Base-by-base conservation (phyloP, 1,284 basidiomycete species). In the Boletus mariae region DNA sequence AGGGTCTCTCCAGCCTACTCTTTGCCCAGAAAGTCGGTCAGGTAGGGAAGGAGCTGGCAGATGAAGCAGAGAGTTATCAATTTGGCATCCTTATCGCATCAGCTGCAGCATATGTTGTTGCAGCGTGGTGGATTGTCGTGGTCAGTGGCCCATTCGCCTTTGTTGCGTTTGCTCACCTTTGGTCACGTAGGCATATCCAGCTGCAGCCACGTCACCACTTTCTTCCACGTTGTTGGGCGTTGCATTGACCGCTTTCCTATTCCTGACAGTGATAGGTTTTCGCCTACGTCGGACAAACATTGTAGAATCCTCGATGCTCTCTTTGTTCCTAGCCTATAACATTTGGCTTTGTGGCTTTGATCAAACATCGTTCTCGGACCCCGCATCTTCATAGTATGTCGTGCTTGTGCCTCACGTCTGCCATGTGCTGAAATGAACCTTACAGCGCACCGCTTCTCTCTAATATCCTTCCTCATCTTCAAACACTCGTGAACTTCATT, bases 201-300 rank as follows among this genome's bases (percentile, higher is more conserved):
- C 83, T 9, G 87, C 90, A 8, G 92, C 92, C 5, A 79, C 84
- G 2, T 89, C 90, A 1, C 89, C 90, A 6, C 72, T 93, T 35
- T 87, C 89, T n/a, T 90, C 92, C 2, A 93, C 91, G 0, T 73
- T 94, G 15, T 75, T 94, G 15, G 92, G 92, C 5, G 89, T 86
- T 12, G 87, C 88, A 11, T 63, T 85, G 54, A 87, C 86, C 1
- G 77, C 79, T 8, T 76, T 87, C 59, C 67, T 95, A 44, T 98
- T 98, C 73, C 79, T 98, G 37, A 93, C 90, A 2, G 79, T 92
- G 58, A 96, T 98, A 59, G 92, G 92, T 5, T 96, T 98, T 70
- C 84, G 83, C 11, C 71, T 94, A 55, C 82, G 92, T 52, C 80
- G 92, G 48, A 97, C 94, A 45, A 97, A 95, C 62, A 90, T 96